phyloP scores from a whole-genome alignment of 164 flowering plant species.

The Buxus sempervirens region DNA sequence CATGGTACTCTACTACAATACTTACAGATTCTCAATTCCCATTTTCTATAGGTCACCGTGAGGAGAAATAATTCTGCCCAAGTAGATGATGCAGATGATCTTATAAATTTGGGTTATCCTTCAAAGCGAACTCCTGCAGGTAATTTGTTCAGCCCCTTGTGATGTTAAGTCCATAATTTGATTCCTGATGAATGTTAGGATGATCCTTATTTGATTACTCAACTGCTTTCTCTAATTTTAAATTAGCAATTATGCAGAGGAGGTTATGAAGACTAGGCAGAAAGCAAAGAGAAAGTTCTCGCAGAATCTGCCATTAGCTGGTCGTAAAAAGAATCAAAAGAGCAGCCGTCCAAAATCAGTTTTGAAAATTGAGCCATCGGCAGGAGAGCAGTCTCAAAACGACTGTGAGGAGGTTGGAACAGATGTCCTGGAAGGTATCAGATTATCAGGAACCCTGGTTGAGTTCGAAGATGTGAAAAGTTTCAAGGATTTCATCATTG shows the following conservation, averaged over 20 bases:
- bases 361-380: conserved; percentile 7
- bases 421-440: conserved; percentile 29
- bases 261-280: not conserved
- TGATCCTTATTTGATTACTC: no score
- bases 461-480: conserved; percentile 26
- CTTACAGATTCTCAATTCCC: no score
- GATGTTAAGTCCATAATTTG: not conserved
- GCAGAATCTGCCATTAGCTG: conserved; percentile 20
- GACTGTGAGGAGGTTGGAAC: conserved; percentile 27
- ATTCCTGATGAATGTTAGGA: not conserved
- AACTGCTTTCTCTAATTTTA: not conserved
- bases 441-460: conserved; percentile 13
- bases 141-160: conserved; percentile 10
- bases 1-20: not conserved
- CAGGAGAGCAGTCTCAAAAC: conserved; percentile 33
- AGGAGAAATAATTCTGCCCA: conserved; percentile 33
- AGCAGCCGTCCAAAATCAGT: conserved; percentile 1
- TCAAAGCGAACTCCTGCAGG: conserved; percentile 27
- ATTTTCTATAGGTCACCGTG: conserved; percentile 38
- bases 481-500: conserved; percentile 30
- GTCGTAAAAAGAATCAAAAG: conserved; percentile 19
- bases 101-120: conserved; percentile 31
- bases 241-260: conserved; percentile 8
- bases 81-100: conserved; percentile 48
- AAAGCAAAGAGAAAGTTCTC: conserved; percentile 22